phyloP scores from a whole-genome alignment of 2,329 filamentous ascomycete genomes.

The Scytalidium lignicola region DNA sequence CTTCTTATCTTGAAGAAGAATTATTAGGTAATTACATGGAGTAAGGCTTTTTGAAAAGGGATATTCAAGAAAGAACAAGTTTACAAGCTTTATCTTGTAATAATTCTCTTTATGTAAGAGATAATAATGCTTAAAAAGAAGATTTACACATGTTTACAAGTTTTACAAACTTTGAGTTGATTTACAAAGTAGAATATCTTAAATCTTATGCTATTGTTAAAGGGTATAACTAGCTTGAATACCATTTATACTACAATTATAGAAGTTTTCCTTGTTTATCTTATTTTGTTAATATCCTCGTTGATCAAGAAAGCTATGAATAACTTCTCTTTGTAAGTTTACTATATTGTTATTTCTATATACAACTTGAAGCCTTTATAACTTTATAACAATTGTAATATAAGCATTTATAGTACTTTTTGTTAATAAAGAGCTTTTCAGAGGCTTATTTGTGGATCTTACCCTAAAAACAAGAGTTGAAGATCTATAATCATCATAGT shows the following conservation, averaged over 20 bases:
- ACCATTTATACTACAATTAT: conserved; percentile 2
- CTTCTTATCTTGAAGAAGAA: conserved; percentile 5
- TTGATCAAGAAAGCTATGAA: conserved; percentile 2
- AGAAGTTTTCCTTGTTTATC: background rate
- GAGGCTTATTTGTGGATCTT: background rate
- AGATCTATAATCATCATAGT: conserved; percentile 1
- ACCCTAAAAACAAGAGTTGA: background rate
- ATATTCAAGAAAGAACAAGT: conserved; percentile 6
- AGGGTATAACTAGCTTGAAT: conserved; percentile 3
- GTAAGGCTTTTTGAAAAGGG: conserved; percentile 1
- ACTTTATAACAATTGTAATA: conserved; percentile 2
- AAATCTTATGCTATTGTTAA: conserved; percentile 1
- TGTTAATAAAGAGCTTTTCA: background rate
- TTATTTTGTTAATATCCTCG: background rate
- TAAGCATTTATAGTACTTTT: conserved; percentile 4
- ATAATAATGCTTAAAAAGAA: conserved; percentile 7
- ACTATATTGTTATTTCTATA: conserved; percentile 1
- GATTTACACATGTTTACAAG: conserved; percentile 3
- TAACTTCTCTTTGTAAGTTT: background rate
- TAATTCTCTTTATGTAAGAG: conserved; percentile 5
- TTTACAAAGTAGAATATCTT: conserved; percentile 1
- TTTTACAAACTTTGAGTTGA: conserved; percentile 1
- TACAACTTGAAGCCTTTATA: conserved; percentile 2
- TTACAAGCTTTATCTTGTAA: conserved; percentile 4
- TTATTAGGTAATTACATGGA: conserved; percentile 1